Percentiles rank a stretch among this genome's conserved stretches.
Conservation (phyloP, 768 basidiomycete genomes). For the Leccinellum albellum region DNA sequence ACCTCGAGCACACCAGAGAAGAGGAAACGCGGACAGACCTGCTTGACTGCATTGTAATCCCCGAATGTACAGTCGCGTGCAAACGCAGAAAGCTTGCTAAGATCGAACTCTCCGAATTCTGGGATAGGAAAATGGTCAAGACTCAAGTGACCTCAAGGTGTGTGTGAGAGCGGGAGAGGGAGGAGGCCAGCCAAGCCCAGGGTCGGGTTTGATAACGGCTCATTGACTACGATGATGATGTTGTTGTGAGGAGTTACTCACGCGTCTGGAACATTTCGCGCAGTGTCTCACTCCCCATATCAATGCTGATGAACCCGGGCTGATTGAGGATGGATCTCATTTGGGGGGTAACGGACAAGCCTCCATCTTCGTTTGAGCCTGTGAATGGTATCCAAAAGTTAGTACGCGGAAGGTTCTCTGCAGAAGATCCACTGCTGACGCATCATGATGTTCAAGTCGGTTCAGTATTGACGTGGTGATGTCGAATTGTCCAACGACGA, state of each 20-base stretch:
- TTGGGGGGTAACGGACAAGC: conserved; percentile 23
- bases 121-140: background rate
- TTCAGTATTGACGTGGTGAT: background rate
- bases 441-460: conserved; percentile 10
- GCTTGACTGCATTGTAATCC: conserved; percentile 13
- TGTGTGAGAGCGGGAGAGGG: background rate
- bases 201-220: background rate
- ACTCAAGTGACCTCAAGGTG: background rate
- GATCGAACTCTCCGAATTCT: conserved; percentile 22
- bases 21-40: conserved; percentile 11
- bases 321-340: conserved; percentile 26
- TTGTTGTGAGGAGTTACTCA: conserved; percentile 8
- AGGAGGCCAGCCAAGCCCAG: background rate
- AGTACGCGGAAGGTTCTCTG: background rate
- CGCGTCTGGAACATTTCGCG: conserved; percentile 30
- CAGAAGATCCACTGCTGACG: conserved; percentile 5
- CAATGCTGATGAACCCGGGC: conserved; percentile 23
- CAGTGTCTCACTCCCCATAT: conserved; percentile 25
- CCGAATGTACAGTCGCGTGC: conserved; percentile 26
- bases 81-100: conserved; percentile 19
- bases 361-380: conserved; percentile 19
- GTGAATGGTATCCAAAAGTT: background rate
- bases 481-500: background rate
- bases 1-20: background rate
- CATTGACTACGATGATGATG: background rate